phyloP scores from a whole-genome alignment of 2,329 filamentous ascomycete genomes.

The Venturia effusa region DNA sequence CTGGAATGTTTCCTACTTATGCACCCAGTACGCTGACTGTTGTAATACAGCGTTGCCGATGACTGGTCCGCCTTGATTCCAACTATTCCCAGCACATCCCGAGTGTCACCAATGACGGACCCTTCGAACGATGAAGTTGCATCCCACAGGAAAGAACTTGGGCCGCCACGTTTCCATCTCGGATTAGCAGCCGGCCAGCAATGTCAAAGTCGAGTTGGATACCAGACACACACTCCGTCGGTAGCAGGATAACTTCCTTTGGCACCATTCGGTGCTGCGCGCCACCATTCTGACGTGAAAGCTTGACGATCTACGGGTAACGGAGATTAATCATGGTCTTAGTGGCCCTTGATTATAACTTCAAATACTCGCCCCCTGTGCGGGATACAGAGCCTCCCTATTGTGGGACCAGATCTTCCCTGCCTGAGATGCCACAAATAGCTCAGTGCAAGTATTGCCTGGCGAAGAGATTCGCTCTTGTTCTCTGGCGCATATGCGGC shows the following conservation, averaged over 20 bases:
- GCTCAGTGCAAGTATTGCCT: background rate
- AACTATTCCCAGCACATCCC: background rate
- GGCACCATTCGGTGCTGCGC: background rate
- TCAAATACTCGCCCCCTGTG: background rate
- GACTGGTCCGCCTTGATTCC: background rate
- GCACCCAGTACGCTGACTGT: background rate
- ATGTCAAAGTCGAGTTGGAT: too few relatives aligned
- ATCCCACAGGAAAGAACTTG: background rate
- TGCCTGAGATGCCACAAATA: background rate
- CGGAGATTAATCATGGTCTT: background rate
- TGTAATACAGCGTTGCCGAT: background rate
- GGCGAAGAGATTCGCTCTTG: background rate
- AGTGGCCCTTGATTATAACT: background rate
- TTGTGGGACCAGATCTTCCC: background rate
- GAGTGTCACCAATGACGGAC: background rate
- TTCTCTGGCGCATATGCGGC: background rate
- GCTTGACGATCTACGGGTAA: background rate
- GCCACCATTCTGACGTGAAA: background rate
- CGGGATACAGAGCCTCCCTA: background rate
- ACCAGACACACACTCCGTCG: too few relatives aligned
- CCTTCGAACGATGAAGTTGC: background rate
- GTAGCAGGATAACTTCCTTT: background rate
- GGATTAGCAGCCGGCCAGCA: too few relatives aligned
- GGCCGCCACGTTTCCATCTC: too few relatives aligned
- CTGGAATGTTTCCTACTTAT: too few relatives aligned